Percentiles rank a stretch among this genome's conserved stretches.
phyloP scores from a whole-genome alignment of 768 basidiomycete species.

The Lenzites betulinus region DNA sequence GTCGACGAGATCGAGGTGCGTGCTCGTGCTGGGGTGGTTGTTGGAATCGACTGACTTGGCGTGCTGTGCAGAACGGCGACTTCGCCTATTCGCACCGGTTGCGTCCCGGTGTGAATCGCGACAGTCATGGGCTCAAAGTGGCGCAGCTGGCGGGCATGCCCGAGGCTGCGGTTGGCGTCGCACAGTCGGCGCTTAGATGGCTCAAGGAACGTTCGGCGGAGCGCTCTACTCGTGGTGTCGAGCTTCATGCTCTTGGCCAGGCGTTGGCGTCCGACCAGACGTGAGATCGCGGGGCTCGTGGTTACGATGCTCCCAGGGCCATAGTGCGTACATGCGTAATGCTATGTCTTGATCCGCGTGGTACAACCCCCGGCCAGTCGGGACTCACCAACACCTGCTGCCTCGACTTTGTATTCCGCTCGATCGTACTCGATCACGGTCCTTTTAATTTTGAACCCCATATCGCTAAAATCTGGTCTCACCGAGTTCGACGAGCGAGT shows the following conservation, averaged over 20 bases:
- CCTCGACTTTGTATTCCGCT: no score
- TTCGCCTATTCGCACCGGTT: slow-evolving; percentile 87
- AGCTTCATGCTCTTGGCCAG: slow-evolving; percentile 26
- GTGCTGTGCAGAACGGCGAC: slow-evolving; percentile 56
- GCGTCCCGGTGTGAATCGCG: slow-evolving; percentile 79
- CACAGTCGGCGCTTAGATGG: slow-evolving; percentile 51
- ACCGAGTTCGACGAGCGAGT: no score
- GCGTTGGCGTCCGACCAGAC: neutral
- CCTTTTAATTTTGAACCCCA: no score
- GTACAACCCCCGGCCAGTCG: no score
- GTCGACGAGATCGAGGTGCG: slow-evolving; percentile 77
- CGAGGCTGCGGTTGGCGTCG: slow-evolving; percentile 56
- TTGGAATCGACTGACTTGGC: neutral
- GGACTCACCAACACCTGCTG: no score
- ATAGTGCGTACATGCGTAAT: no score
- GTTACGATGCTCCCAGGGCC: no score
- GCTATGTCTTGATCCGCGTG: no score
- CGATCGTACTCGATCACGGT: no score
- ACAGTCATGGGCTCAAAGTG: slow-evolving; percentile 91
- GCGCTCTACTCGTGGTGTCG: neutral
- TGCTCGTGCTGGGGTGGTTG: neutral
- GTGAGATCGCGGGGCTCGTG: no score
- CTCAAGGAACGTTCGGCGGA: slow-evolving; percentile 30
- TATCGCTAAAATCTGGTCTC: no score
- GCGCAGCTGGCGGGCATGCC: slow-evolving; percentile 89